Evolutionary conservation across 2,329 filamentous ascomycete genomes (phyloP).

Genomic region (Penicillium sumatraense): DNA sequence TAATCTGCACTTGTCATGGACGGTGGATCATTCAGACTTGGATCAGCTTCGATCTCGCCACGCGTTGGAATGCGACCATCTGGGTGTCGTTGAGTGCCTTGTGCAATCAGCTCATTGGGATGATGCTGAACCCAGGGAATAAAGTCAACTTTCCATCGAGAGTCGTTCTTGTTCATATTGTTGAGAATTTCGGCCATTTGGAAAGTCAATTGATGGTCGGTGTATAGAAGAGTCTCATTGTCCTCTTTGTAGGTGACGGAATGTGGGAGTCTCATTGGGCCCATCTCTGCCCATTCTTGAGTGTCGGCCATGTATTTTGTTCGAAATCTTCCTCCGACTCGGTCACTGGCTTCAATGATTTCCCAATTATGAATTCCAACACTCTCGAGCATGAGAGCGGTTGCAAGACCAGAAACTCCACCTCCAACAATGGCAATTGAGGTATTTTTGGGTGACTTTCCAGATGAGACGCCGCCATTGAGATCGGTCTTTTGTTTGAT

Average conservation of each 20-base stretch:
- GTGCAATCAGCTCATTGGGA: conserved; percentile 35
- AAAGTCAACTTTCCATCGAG: conserved; percentile 30
- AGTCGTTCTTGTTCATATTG: conserved; percentile 26
- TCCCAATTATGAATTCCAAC: conserved; percentile 51
- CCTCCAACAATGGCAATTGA: conserved; percentile 34
- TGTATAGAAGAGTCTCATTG: conserved; percentile 26
- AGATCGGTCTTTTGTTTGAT: conserved; percentile 20
- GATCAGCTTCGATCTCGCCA: conserved; percentile 23
- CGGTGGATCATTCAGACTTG: conserved; percentile 20
- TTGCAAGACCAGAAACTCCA: conserved; percentile 48
- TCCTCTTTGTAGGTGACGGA: conserved; percentile 25
- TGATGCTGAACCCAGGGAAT: conserved; percentile 32
- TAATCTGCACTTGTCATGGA: conserved; percentile 17
- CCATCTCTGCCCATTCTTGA: conserved; percentile 34
- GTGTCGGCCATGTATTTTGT: conserved; percentile 44
- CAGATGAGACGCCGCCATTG: conserved; percentile 6
- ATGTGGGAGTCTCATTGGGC: conserved; percentile 32
- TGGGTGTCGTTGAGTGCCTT: conserved; percentile 19
- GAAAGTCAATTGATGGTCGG: conserved; percentile 31
- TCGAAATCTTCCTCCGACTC: conserved; percentile 50
- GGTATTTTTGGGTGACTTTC: conserved; percentile 17
- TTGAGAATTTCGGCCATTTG: conserved; percentile 29
- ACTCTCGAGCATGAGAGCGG: conserved; percentile 49
- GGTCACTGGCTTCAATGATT: conserved; percentile 48
- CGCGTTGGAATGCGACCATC: conserved; percentile 32